Percentiles rank a stretch among this genome's conserved stretches.
Evolutionary conservation across 805 yeast genomes (phyloP).

Genomic region (Pichia manshurica): DNA sequence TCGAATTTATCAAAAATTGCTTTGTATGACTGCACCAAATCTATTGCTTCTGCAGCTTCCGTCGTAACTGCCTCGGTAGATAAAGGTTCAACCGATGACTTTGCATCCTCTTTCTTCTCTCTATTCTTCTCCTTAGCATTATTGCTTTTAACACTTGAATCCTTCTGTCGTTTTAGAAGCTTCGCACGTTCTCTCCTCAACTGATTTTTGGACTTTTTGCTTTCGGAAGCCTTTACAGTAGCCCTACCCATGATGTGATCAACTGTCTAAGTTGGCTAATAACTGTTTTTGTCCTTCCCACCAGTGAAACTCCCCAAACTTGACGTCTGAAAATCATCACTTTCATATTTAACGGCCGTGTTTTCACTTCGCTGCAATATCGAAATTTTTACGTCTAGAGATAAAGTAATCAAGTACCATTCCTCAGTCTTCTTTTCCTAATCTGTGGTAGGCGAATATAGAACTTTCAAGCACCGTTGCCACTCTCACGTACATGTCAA

Average conservation of each 20-base stretch:
- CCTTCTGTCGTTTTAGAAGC: constrained; percentile 13
- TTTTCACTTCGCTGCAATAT: too few species aligned
- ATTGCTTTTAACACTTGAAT: constrained; percentile 4
- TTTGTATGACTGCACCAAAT: constrained; percentile 16
- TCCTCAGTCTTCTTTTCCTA: too few species aligned
- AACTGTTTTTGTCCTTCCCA: too few species aligned
- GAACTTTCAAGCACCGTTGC: too few species aligned
- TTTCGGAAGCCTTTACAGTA: constrained; percentile 6
- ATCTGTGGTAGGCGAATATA: too few species aligned
- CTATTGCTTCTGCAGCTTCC: background rate
- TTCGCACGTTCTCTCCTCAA: constrained; percentile 47
- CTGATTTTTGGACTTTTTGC: constrained; percentile 47
- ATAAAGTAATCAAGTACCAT: too few species aligned
- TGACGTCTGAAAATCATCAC: too few species aligned
- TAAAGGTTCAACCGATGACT: background rate
- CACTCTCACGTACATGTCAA: background rate
- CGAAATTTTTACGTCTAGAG: too few species aligned
- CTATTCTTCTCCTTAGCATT: background rate
- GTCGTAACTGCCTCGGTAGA: background rate
- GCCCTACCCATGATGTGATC: background rate
- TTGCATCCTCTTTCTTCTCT: background rate
- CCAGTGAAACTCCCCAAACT: too few species aligned
- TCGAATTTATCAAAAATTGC: constrained; percentile 22
- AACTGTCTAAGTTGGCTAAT: too few species aligned
- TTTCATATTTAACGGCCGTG: too few species aligned